These are phyloP conservation scores for Pythium folliculosum DNA, from an alignment of 352 stramenopile species.

Conservation along the genomic window DNA sequence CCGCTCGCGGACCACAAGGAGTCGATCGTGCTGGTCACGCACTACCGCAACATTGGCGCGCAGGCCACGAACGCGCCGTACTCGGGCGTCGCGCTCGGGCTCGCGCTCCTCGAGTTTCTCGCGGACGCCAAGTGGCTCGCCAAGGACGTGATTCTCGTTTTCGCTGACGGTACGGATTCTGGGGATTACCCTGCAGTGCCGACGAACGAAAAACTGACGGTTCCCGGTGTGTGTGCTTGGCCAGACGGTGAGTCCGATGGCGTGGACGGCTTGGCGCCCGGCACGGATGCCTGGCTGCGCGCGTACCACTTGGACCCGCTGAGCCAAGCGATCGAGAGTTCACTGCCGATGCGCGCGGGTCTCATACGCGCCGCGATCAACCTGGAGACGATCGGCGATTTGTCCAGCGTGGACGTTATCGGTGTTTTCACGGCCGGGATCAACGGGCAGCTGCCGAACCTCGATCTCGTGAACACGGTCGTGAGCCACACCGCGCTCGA, in stretches of 20 bases:
- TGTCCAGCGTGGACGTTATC: conserved; percentile 34
- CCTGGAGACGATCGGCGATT: conserved; percentile 52
- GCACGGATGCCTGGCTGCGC: conserved; percentile 71
- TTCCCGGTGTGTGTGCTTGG: neutral
- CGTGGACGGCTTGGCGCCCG: conserved; percentile 56
- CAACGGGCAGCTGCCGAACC: conserved; percentile 86
- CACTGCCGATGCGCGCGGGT: conserved; percentile 66
- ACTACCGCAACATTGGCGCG: conserved; percentile 62
- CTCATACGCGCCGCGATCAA: conserved; percentile 79
- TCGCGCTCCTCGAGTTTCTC: conserved; percentile 67
- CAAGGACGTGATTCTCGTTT: conserved; percentile 81
- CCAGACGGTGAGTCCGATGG: conserved; percentile 65
- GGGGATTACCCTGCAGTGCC: neutral
- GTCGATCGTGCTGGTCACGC: conserved; percentile 68
- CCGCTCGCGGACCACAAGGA: conserved; percentile 78
- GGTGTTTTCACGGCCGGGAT: conserved; percentile 68
- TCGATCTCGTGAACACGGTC: conserved; percentile 85
- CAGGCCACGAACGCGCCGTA: conserved; percentile 35
- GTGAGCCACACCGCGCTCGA: conserved; percentile 52
- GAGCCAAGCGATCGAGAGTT: conserved; percentile 20
- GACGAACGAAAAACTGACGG: neutral
- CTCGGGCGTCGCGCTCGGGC: conserved; percentile 56
- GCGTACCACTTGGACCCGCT: conserved; percentile 71
- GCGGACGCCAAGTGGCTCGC: conserved; percentile 69
- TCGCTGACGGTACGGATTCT: conserved; percentile 58